Evolutionary conservation across 805 yeast genomes (phyloP).

Genomic region (Ogataea pini): DNA sequence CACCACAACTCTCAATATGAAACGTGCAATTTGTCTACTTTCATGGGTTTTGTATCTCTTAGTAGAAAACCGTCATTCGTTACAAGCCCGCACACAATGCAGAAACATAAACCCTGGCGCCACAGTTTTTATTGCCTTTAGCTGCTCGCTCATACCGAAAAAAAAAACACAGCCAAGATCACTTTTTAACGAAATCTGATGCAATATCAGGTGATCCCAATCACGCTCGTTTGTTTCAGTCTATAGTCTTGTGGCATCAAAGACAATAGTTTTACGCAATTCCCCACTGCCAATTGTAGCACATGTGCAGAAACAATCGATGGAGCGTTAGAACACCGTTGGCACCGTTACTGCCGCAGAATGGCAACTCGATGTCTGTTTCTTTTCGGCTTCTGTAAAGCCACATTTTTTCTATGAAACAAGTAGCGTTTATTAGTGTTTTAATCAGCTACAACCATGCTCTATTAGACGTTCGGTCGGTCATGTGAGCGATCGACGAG

Average conservation of each 20-base stretch:
- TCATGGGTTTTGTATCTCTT: background rate
- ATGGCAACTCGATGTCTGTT: too few species aligned
- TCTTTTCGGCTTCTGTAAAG: too few species aligned
- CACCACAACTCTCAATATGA: background rate
- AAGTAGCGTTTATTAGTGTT: too few species aligned
- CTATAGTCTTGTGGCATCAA: background rate
- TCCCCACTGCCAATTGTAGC: background rate
- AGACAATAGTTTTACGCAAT: background rate
- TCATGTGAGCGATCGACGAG: too few species aligned
- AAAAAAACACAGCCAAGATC: background rate
- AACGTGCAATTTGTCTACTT: background rate
- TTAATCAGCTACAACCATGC: too few species aligned
- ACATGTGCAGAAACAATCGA: too few species aligned
- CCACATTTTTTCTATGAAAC: too few species aligned
- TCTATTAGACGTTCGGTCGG: too few species aligned
- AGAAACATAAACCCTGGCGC: background rate
- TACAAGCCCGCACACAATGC: background rate
- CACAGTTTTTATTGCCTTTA: background rate
- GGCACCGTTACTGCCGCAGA: background rate
- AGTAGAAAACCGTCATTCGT: background rate
- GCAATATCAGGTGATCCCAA: background rate
- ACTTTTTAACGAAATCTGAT: background rate
- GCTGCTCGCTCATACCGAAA: background rate
- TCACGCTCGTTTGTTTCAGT: background rate
- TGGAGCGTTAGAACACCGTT: background rate